Evolutionary conservation across 176 grass and related monocot genomes (phyloP).

Genomic region (Oryza glumipatula): DNA sequence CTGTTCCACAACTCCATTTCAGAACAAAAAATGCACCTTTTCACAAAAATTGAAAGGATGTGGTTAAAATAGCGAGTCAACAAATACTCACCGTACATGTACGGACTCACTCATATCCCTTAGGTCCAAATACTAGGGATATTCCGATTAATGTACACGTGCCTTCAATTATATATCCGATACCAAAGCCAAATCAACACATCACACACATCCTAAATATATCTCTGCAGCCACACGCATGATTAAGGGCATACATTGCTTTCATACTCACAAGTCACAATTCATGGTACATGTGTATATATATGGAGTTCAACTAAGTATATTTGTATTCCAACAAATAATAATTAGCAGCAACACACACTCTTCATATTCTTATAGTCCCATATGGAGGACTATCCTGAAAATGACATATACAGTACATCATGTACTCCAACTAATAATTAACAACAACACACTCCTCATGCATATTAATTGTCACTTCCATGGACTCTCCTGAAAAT

Average conservation of each 20-base stretch:
- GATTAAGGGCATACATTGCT: not conserved
- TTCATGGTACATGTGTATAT: not conserved
- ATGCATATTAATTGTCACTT: not conserved
- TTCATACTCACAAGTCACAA: not conserved
- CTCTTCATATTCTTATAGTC: not conserved
- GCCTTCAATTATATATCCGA: no score
- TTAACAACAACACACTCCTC: not conserved
- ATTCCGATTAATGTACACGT: no score
- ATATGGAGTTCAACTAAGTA: not conserved
- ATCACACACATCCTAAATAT: not conserved
- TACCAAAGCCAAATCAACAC: no score
- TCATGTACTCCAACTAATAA: not conserved
- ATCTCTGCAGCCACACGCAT: not conserved
- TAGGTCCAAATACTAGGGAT: no score
- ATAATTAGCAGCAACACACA: not conserved
- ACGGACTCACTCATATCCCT: no score
- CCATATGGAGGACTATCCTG: no score
- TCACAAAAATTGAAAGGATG: no score
- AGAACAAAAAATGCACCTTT: no score
- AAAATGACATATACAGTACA: no score
- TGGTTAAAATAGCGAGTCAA: no score
- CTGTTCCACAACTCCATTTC: no score
- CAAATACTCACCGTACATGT: no score
- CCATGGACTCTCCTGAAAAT: not conserved
- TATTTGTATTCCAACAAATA: not conserved